Evolutionary conservation across 169 alveolate species (phyloP).

Genomic region (Eimeria praecox): DNA sequence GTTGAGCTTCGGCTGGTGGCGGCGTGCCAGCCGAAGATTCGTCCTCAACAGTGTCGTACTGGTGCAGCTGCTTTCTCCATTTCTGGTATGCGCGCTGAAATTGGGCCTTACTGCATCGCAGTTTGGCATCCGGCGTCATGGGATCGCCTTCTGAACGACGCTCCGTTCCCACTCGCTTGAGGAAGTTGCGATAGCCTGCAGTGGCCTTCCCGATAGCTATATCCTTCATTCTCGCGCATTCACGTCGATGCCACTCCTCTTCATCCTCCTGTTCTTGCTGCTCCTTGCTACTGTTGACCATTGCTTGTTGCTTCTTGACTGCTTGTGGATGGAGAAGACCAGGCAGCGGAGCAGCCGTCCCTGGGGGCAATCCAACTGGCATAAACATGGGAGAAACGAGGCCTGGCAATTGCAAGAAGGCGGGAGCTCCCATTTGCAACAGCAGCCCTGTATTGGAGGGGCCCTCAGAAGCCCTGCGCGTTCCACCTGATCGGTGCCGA

Average conservation of each 20-base stretch:
- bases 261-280: conserved; percentile 76
- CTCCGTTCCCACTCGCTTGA: conserved; percentile 84
- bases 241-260: conserved; percentile 82
- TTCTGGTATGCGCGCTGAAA: conserved; percentile 84
- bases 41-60: conserved; percentile 78
- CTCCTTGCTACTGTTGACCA: conserved; percentile 69
- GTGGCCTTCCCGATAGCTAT: conserved; percentile 88
- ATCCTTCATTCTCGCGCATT: conserved; percentile 85
- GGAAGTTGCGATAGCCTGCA: conserved; percentile 86
- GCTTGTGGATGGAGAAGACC: conserved; percentile 69
- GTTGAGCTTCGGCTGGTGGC: conserved; percentile 60
- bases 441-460: conserved; percentile 66
- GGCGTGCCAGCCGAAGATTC: conserved; percentile 48
- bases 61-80: conserved; percentile 86
- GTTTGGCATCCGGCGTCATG: conserved; percentile 85
- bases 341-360: conserved; percentile 53
- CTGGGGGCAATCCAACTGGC: conserved; percentile 68
- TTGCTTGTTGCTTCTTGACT: conserved; percentile 60
- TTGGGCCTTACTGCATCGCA: conserved; percentile 84
- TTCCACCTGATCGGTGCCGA: conserved; percentile 60
- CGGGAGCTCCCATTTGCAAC: conserved; percentile 72
- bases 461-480: conserved; percentile 47
- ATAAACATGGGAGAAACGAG: conserved; percentile 81
- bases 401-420: conserved; percentile 78
- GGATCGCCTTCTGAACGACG: conserved; percentile 85